Evolutionary conservation across 352 stramenopile genomes (phyloP), one percentile per base, ranked within the genome.

Genomic region (Phytopythium aichiense): DNA sequence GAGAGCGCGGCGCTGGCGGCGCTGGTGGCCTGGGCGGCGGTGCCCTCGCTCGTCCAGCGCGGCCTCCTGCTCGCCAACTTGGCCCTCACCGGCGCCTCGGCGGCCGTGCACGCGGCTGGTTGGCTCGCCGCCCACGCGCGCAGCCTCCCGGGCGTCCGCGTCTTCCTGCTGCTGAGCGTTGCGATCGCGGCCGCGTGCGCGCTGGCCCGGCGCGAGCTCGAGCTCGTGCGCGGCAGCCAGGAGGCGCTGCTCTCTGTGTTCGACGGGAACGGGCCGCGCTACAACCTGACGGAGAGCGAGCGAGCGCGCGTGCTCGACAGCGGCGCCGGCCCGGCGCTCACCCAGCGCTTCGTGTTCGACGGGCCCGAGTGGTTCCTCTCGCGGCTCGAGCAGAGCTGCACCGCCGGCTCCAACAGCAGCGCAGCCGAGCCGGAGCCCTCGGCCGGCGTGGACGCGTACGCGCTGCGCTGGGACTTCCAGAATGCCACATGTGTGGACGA

Each of bases 311-410:
- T 87, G 20, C 58, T 89, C 15, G 84, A 87, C 43, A 77, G 75
- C 49, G 75, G 69, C 0, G 42, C 51, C 1, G 30, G 51, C 22
- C 71, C 75, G 2, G 86, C 77, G 11, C 64, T 89, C 8, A 72
- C 72, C 25, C 77, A 87, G 13, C 67, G 77, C 12, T 84, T 87
- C 49, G 52, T 81, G 7, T 65, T 84, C 23, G 77, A 89, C 49
- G 75, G 67, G 5, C 77, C 76, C 7, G 61, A 64, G 51, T 62
- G 61, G 52, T 89, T 86, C 33, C 62, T 89, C 2, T 58, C 60
- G 2, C 84, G 73, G 73, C 31, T 89, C 12, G 52, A 68, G 28
- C 12, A 20, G 0, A 64, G 69, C 25, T 89, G 79, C 28, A 28
- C 45, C 8, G n/a, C 2, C 13, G 5, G 33, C 6, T 4, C 35